Conservation (phyloP, 169 alveolate species). For the Perkinsus marinus region DNA sequence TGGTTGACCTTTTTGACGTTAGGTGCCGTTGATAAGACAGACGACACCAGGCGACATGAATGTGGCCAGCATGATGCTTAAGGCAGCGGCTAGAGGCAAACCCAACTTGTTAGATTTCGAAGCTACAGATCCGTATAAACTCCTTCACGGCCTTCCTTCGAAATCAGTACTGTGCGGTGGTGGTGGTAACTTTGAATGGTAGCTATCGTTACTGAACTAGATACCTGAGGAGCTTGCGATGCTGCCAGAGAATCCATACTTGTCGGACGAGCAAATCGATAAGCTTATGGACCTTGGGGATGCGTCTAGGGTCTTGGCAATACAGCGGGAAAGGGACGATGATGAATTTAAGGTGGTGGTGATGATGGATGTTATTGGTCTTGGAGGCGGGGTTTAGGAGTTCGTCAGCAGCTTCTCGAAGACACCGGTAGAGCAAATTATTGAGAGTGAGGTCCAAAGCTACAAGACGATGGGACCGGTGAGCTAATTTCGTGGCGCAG, state of each 20-base stretch:
- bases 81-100: constrained; percentile 21
- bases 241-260: constrained; percentile 10
- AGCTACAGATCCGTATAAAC: constrained; percentile 24
- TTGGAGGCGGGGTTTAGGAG: background rate
- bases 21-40: constrained; percentile 4
- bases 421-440: background rate
- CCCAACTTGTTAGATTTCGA: constrained; percentile 23
- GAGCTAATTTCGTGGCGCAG: background rate
- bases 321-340: background rate
- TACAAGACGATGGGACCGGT: background rate
- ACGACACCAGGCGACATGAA: constrained; percentile 1
- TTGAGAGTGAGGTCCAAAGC: background rate
- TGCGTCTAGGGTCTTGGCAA: background rate
- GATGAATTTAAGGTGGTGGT: background rate
- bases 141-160: constrained; percentile 11
- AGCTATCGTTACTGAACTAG: background rate
- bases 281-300: background rate
- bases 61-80: constrained; percentile 11
- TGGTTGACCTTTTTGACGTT: no score
- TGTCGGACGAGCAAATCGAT: constrained; percentile 3
- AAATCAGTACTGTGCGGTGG: background rate
- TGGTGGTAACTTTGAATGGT: background rate
- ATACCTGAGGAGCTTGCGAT: constrained; percentile 9
- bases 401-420: background rate
- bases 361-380: background rate